Percentiles rank a stretch among this genome's conserved stretches.
phyloP scores from a whole-genome alignment of 2,329 filamentous ascomycete genomes.

The Diaporthe nobilis region DNA sequence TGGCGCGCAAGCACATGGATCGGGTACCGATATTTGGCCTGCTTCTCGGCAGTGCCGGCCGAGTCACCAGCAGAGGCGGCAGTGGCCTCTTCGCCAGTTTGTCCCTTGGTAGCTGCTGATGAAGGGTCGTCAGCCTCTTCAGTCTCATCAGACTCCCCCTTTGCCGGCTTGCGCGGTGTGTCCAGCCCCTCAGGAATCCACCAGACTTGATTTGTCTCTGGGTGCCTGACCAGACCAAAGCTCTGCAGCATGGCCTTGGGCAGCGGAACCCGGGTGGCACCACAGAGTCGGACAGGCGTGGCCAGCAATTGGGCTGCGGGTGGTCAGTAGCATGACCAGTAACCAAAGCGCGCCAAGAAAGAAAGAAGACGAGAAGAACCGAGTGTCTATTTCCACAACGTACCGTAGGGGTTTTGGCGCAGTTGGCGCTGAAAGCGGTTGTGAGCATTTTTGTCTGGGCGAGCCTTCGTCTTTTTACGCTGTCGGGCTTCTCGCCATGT shows the following conservation, averaged over 20 bases:
- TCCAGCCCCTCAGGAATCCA: conserved; percentile 61
- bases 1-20: conserved; percentile 52
- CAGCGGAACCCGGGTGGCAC: conserved; percentile 61
- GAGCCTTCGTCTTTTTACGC: conserved; percentile 56
- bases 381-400: conserved; percentile 36
- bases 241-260: conserved; percentile 75
- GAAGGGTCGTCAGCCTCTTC: conserved; percentile 10
- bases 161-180: conserved; percentile 37
- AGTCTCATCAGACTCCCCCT: conserved; percentile 10
- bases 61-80: background rate
- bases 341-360: conserved; percentile 1
- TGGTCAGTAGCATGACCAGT: conserved; percentile 22
- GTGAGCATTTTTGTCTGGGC: conserved; percentile 50
- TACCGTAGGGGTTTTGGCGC: conserved; percentile 75
- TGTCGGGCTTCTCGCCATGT: conserved; percentile 61
- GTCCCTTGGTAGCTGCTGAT: conserved; percentile 1
- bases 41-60: background rate
- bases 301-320: conserved; percentile 72
- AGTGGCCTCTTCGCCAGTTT: background rate
- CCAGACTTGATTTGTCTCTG: conserved; percentile 67
- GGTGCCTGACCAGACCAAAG: conserved; percentile 70
- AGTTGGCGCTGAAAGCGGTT: conserved; percentile 70
- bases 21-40: conserved; percentile 45
- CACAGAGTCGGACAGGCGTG: conserved; percentile 71
- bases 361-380: conserved; percentile 8